Evolutionary conservation across 2,329 filamentous ascomycete genomes (phyloP), one percentile per base, ranked within the genome.

Genomic region (Penicillium sclerotigenum): DNA sequence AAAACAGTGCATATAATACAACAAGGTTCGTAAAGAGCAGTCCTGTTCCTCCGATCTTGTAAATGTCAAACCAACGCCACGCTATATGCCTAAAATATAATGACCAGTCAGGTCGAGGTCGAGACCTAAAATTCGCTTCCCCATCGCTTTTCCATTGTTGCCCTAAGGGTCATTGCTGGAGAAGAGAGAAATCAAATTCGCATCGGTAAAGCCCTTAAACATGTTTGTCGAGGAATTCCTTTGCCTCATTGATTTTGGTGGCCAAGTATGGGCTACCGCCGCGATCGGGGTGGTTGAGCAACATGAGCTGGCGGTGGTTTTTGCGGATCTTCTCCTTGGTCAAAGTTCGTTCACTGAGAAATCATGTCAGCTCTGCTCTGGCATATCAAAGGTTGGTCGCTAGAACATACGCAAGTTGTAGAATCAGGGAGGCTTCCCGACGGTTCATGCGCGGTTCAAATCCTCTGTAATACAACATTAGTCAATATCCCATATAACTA

Each of bases 221-320:
- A 51, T 78, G 80, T 76, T 96, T 97, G 73, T 99, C 94, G 64
- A 99, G 73, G 61, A 97, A 85, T 73, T 97, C 93, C 77, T 99
- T 99, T 37, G 94, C 94, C 75, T 99, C 94, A 77, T 99, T 99
- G 72, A 99, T 89, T 77, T 99, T 99, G 52, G 92, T 97, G 14
- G 94, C 94, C 42, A 99, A 79, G 73, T 97, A 99, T 8, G 94
- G 94, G 71, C 91, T 97, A 37, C 94, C 94, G 63, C 94, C 94
- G 71, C 94, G 89, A 81, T 99, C 94, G 61, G 94, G 94, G 75
- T 99, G 94, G 81, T 99, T 99, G 63, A 96, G 81, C 54, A 99
- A 85, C 93, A 99, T 99, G 64, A 97, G 85, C 52, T 87, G 91
- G 62, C 94, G 88, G 77, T 99, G 94, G 66, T 92, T 91, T 79